Percentiles rank a stretch among this genome's conserved stretches.
phyloP scores from a whole-genome alignment of 345 rosid species.

The Anastatica hierochuntica region DNA sequence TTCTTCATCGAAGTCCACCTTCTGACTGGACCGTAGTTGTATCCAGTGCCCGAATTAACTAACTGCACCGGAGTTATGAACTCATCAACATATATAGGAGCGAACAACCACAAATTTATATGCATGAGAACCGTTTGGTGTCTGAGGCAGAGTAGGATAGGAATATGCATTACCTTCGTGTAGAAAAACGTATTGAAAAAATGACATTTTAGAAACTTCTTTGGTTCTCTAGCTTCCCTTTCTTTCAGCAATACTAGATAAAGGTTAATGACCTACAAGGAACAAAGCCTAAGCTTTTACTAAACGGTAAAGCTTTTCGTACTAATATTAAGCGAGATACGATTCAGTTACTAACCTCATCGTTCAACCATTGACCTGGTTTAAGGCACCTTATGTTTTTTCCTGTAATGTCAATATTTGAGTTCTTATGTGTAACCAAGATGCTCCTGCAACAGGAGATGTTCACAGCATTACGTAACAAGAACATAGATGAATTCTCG shows the following conservation, averaged over 20 bases:
- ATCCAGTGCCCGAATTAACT: conserved; percentile 36
- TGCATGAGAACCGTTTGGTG: no score
- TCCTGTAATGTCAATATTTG: conserved; percentile 70
- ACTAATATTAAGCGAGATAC: not conserved
- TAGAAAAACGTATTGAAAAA: conserved; percentile 88
- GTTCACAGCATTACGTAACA: conserved; percentile 10
- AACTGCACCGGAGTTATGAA: conserved; percentile 46
- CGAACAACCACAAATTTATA: not conserved
- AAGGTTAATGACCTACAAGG: conserved; percentile 70
- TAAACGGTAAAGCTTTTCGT: not conserved
- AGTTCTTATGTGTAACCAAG: conserved; percentile 46
- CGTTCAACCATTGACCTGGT: conserved; percentile 85
- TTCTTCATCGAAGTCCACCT: conserved; percentile 89
- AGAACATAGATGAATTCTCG: not conserved
- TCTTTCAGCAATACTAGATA: conserved; percentile 87
- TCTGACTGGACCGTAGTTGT: conserved; percentile 66
- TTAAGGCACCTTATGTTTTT: conserved; percentile 56
- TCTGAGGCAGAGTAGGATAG: no score
- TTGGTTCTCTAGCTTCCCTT: conserved; percentile 83
- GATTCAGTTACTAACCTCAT: conserved; percentile 51
- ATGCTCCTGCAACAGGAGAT: conserved; percentile 32
- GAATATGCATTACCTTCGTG: no score
- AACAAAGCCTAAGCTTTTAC: conserved; percentile 12
- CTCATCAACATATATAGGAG: not conserved
- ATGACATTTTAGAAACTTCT: conserved; percentile 84